These are phyloP conservation scores for Umbelopsis sp. DNA, from an alignment of 371 early-diverging fungal species.

Conservation along the genomic window DNA sequence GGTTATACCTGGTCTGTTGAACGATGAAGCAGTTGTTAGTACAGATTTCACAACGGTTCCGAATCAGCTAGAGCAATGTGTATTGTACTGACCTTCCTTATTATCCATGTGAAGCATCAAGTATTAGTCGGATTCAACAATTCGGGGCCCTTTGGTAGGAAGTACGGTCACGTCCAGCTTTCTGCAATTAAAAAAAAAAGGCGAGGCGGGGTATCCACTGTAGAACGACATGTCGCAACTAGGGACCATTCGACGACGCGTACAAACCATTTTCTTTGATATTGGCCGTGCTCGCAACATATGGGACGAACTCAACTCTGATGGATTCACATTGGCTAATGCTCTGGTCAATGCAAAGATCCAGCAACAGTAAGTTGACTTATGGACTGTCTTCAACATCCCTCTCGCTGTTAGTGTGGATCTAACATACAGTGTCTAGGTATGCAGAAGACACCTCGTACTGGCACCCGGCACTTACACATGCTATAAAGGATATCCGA, in stretches of 20 bases:
- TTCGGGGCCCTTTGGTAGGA: too few species aligned
- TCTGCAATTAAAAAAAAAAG: not conserved
- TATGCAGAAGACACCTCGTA: slow-evolving; percentile 48
- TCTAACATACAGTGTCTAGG: slow-evolving; percentile 22
- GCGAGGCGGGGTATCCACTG: too few species aligned
- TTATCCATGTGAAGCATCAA: not conserved
- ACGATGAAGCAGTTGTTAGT: not conserved
- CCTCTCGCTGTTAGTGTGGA: not conserved
- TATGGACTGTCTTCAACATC: not conserved
- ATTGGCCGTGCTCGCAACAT: slow-evolving; percentile 36
- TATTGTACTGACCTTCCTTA: not conserved
- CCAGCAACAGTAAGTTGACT: slow-evolving; percentile 35
- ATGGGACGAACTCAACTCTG: slow-evolving; percentile 47
- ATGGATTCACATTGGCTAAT: slow-evolving; percentile 40
- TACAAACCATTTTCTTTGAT: slow-evolving; percentile 39
- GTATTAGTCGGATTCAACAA: not conserved
- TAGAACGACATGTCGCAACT: slow-evolving; percentile 10
- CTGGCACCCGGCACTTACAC: slow-evolving; percentile 45
- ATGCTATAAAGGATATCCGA: slow-evolving; percentile 36
- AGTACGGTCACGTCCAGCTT: not conserved
- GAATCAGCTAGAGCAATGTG: too few species aligned
- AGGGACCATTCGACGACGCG: slow-evolving; percentile 40
- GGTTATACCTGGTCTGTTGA: not conserved
- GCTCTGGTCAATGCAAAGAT: slow-evolving; percentile 42
- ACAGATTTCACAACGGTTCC: not conserved